Base-by-base conservation (phyloP, 23 red algal genomes). In the Pyropia haitanensis region DNA sequence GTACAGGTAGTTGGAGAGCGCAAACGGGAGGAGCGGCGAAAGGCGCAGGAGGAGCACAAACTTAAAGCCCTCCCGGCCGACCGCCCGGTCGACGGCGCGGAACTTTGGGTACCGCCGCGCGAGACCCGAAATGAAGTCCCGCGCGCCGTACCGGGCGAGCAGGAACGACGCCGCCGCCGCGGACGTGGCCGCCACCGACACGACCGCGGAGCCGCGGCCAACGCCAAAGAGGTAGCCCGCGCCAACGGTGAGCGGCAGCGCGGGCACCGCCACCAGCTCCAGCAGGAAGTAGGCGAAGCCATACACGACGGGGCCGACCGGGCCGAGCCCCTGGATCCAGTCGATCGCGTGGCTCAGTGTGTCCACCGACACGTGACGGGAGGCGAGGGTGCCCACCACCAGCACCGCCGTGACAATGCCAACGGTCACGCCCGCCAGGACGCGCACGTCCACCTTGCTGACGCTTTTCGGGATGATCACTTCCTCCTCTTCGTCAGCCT, bases 171-270 rank as follows among this genome's bases (percentile, higher is more conserved):
- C 70, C 0, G 66, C 80, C 14, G 93, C 80, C 14, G 93, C 93
- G 18, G 63, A 24, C 17, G 93, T 97, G 1, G 85, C 80, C 49
- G 93, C 73, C 24, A 87, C 51, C 16, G 78, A 87, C 3, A 90
- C 79, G 9, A 73, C 57, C 53, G 72, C 33, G 0, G 78, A 66
- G 9, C 93, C 93, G 14, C 76, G 52, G 26, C 49, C 46, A 33
- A 88, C 64, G 12, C 93, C 93, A 63, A 97, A 97, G 15, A 97
- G 64, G 75, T 97, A 97, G 18, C 93, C 93, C 0, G 73, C 71
- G 25, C 74, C 85, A 17, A 97, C 67, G 17, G 93, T 97, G 21
- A 97, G 82, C 59, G 85, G 77, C 56, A 90, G 51, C 4, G 93
- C 84, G 27, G 93, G 93, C 7, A 97, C 77, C 15, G 77, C 80